Evolutionary conservation across 805 yeast genomes (phyloP).

Genomic region (Candida hispaniensis): DNA sequence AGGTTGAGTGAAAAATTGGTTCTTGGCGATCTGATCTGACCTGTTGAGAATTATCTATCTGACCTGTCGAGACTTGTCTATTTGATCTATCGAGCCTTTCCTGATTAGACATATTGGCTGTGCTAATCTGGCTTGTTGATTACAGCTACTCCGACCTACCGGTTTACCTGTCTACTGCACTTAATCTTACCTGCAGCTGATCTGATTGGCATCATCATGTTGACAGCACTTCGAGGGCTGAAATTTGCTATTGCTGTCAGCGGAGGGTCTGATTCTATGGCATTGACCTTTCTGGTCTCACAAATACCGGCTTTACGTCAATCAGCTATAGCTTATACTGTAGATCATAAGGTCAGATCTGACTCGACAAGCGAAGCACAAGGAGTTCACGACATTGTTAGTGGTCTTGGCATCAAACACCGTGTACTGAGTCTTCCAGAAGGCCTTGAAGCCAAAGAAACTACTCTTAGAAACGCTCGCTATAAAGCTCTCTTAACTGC

Average conservation of each 20-base stretch:
- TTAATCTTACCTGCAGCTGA: background rate
- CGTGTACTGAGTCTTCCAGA: slow-evolving; percentile 25
- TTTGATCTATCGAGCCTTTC: no score
- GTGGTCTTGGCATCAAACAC: slow-evolving; percentile 28
- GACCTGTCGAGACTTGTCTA: no score
- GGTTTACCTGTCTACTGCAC: background rate
- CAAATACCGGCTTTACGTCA: slow-evolving; percentile 29
- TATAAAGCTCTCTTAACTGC: slow-evolving; percentile 35
- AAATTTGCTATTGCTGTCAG: slow-evolving; percentile 49
- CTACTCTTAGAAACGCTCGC: slow-evolving; percentile 46
- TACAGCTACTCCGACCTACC: no score
- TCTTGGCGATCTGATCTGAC: no score
- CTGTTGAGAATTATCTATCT: no score
- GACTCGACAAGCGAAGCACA: slow-evolving; percentile 43
- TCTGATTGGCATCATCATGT: background rate
- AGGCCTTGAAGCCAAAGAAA: slow-evolving; percentile 32
- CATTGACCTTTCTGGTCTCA: slow-evolving; percentile 43
- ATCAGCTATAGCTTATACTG: slow-evolving; percentile 43
- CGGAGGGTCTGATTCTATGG: slow-evolving; percentile 79
- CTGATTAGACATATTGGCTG: no score
- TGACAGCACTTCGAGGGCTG: no score
- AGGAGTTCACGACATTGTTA: slow-evolving; percentile 26
- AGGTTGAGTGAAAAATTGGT: no score
- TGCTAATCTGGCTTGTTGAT: no score
- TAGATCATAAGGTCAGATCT: slow-evolving; percentile 50